These are phyloP conservation scores for Bolboschoenus planiculmis DNA, from an alignment of 176 grass and related monocot species.

Conservation along the genomic window DNA sequence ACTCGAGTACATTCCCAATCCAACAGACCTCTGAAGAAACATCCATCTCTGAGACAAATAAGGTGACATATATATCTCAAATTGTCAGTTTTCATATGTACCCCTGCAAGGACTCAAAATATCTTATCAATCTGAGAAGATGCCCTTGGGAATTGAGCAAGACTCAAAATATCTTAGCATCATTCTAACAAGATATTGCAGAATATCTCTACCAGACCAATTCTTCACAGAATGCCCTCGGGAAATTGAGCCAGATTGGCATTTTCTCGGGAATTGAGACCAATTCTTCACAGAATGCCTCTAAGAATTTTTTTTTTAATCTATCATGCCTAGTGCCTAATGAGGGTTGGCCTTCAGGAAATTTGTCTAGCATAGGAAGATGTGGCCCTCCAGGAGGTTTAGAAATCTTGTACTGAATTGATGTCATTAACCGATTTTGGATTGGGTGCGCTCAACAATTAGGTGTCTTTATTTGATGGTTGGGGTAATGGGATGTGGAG, in stretches of 20 bases:
- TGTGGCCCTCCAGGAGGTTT: background rate
- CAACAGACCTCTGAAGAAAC: constrained; percentile 12
- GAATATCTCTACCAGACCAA: background rate
- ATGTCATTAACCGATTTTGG: background rate
- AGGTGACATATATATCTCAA: constrained; percentile 6
- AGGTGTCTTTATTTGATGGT: background rate
- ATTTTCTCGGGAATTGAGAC: background rate
- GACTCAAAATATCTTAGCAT: background rate
- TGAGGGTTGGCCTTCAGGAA: background rate
- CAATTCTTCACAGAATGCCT: background rate
- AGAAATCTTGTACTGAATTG: background rate
- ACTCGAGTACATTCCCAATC: background rate
- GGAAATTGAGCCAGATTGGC: background rate
- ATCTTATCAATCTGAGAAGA: background rate
- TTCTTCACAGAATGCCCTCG: background rate
- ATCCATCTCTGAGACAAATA: background rate
- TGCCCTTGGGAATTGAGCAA: no score
- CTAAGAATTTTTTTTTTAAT: background rate
- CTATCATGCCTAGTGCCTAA: background rate
- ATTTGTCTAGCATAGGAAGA: background rate
- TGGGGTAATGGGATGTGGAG: background rate
- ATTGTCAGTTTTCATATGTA: background rate
- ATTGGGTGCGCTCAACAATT: background rate
- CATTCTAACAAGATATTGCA: background rate
- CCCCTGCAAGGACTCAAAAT: background rate